Base-by-base conservation (phyloP, 805 yeast species). In the Zygosaccharomyces pseudorouxii region DNA sequence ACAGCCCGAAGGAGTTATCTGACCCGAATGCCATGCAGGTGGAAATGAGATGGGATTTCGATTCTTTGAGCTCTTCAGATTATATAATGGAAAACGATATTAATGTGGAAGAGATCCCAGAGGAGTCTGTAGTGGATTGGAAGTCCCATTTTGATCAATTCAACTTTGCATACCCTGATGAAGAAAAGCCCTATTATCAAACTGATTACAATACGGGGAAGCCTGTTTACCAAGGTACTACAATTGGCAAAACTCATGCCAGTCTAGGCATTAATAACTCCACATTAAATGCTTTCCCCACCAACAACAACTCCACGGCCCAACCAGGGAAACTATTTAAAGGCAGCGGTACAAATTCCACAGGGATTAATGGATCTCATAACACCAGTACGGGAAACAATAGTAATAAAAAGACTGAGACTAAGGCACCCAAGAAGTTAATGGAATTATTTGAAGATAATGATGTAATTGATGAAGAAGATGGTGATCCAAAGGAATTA, bases 1-100 rank as follows among this genome's bases (percentile, higher is more conserved):
- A 47, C n/a, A 36, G 23, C 6, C 23, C 37, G n/a, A 36, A 45
- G 14, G 40, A 35, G 1, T 23, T 31, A 4, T 22, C 46, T 8
- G 58, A 55, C 4, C 41, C 38, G 12, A 49, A 54, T 30, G 64
- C 53, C 22, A 66, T 66, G 39, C 65, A 65, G 19, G 62, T 68
- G 18, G 80, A 75, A 49, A 80, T 85, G 19, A 83, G 84, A 62
- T 89, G 96, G 97, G 96, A 89, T 68, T 89, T 89, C 60, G 96
- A 89, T 64, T 85, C 93, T 0, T 68, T 87, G 47, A 82, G 85
- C 59, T 78, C 85, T 37, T 75, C 80, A 29, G 92, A 86, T 53
- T 86, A 85, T 62, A 81, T 86, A 29, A 66, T 84, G 42, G 89
- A 84, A 44, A 83, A 84, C 62, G 86, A 82, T 46, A 80, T 84